A percentile compares a stretch with the other conserved stretches of the same genome.
Evolutionary conservation across 2,329 filamentous ascomycete species (phyloP).

Genomic region (Claviceps quebecensis): DNA sequence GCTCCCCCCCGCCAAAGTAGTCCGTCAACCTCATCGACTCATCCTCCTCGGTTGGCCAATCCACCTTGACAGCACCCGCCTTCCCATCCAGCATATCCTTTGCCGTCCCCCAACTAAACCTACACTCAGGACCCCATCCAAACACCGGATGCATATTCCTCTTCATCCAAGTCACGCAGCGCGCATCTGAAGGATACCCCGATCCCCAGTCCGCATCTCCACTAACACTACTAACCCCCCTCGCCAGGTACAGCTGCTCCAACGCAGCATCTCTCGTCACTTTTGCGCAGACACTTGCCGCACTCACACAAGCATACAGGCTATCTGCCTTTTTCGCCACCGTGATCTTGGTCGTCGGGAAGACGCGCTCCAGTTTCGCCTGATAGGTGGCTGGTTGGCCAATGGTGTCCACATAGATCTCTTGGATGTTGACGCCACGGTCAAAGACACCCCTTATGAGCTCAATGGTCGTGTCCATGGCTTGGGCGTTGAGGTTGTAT

Average conservation of each 20-base stretch:
- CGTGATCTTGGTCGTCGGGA: conserved; percentile 61
- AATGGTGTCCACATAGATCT: conserved; percentile 93
- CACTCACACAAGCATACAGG: conserved; percentile 82
- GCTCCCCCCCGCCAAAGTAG: conserved; percentile 46
- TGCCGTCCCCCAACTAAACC: conserved; percentile 91
- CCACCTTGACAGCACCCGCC: conserved; percentile 52
- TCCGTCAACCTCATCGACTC: conserved; percentile 59
- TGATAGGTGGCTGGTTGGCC: conserved; percentile 75
- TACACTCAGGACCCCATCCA: conserved; percentile 85
- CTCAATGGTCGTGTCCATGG: conserved; percentile 77
- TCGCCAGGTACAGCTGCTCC: conserved; percentile 55
- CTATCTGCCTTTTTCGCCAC: conserved; percentile 88
- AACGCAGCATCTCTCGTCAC: conserved; percentile 86
- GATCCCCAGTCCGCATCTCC: conserved; percentile 59
- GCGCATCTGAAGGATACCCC: conserved; percentile 79
- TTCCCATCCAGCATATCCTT: conserved; percentile 86
- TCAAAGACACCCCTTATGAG: conserved; percentile 67
- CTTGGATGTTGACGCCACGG: conserved; percentile 64
- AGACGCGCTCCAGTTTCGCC: conserved; percentile 66
- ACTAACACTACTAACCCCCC: conserved; percentile 12
- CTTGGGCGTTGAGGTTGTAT: conserved; percentile 94
- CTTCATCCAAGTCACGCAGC: conserved; percentile 70
- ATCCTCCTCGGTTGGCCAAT: conserved; percentile 70
- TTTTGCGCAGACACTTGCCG: conserved; percentile 88
- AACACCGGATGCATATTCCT: conserved; percentile 84